Evolutionary conservation across 768 basidiomycete genomes (phyloP).

Genomic region (Mycena chlorophos): DNA sequence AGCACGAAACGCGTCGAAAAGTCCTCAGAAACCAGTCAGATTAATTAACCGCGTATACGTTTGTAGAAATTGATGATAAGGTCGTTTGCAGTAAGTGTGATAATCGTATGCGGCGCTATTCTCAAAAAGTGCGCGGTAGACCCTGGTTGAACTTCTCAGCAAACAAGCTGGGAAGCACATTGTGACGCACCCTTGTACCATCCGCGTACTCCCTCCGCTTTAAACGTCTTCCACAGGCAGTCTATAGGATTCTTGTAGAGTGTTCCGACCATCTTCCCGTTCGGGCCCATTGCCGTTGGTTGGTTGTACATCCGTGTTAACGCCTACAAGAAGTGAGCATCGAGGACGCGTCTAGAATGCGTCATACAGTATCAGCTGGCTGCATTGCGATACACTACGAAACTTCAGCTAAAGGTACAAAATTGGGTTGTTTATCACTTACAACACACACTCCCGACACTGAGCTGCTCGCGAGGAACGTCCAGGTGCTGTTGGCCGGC

Average conservation of each 20-base stretch:
- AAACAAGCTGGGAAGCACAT: too few relatives aligned
- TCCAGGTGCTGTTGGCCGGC: slow-evolving; percentile 77
- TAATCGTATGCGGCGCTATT: slow-evolving; percentile 91
- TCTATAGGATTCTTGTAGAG: slow-evolving; percentile 93
- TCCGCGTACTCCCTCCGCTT: slow-evolving; percentile 85
- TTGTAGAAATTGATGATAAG: slow-evolving; percentile 71
- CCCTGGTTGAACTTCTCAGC: too few relatives aligned
- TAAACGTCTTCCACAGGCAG: slow-evolving; percentile 94
- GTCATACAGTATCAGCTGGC: slow-evolving; percentile 78
- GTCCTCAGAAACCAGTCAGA: too few relatives aligned
- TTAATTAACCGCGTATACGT: slow-evolving; percentile 32
- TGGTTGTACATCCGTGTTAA: slow-evolving; percentile 97
- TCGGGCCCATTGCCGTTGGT: slow-evolving; percentile 68
- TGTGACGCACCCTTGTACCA: slow-evolving; percentile 99
- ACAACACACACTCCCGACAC: slow-evolving; percentile 93
- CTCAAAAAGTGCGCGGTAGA: slow-evolving; percentile 92
- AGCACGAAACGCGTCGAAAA: too few relatives aligned
- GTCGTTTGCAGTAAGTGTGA: slow-evolving; percentile 89
- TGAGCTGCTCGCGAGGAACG: slow-evolving; percentile 84
- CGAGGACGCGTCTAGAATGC: background rate
- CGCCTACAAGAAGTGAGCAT: slow-evolving; percentile 45
- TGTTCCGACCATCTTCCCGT: slow-evolving; percentile 71
- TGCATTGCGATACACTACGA: slow-evolving; percentile 92
- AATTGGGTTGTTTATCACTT: slow-evolving; percentile 32
- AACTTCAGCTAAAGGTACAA: slow-evolving; percentile 1